These are phyloP conservation scores for Jaenimonas drosophilae DNA, from an alignment of 208 protist species.

Conservation along the genomic window DNA sequence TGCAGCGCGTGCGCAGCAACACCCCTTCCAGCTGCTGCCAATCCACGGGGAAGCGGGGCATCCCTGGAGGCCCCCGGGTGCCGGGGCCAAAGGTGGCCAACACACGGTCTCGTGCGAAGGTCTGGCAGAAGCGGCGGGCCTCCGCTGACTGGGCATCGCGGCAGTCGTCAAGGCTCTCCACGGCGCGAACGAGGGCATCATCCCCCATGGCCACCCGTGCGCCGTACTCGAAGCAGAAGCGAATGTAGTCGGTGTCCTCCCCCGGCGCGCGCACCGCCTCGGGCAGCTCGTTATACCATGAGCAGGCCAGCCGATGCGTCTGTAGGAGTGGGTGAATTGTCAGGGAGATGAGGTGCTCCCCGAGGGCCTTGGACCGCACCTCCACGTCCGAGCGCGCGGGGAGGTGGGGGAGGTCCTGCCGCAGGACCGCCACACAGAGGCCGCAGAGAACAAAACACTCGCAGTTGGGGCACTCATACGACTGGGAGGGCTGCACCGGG, in stretches of 20 bases:
- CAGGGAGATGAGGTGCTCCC: not conserved
- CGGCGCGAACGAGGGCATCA: not conserved
- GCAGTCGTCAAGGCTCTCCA: not conserved
- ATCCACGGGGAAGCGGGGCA: conserved; percentile 28
- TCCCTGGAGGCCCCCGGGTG: not conserved
- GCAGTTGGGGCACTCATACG: conserved; percentile 40
- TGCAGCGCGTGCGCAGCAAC: conserved; percentile 50
- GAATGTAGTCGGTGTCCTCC: conserved; percentile 75
- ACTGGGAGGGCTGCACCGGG: not conserved
- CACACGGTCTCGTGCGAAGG: conserved; percentile 21
- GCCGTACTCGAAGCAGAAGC: conserved; percentile 63
- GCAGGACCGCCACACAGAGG: conserved; percentile 9
- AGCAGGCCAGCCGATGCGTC: conserved; percentile 43
- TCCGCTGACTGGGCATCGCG: conserved; percentile 4
- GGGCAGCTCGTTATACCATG: conserved; percentile 62
- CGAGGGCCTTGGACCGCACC: conserved; percentile 3
- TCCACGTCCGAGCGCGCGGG: conserved; percentile 8
- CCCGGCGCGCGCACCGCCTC: conserved; percentile 28
- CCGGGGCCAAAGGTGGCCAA: conserved; percentile 9
- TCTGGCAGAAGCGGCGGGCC: conserved; percentile 33
- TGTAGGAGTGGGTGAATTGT: conserved; percentile 15
- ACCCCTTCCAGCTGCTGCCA: conserved; percentile 41
- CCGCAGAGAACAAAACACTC: conserved; percentile 65
- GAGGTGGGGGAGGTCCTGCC: not conserved
- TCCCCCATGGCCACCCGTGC: conserved; percentile 39